These are phyloP conservation scores for Spinellus fusiger DNA, from an alignment of 192 early-diverging fungal species.

Conservation along the genomic window DNA sequence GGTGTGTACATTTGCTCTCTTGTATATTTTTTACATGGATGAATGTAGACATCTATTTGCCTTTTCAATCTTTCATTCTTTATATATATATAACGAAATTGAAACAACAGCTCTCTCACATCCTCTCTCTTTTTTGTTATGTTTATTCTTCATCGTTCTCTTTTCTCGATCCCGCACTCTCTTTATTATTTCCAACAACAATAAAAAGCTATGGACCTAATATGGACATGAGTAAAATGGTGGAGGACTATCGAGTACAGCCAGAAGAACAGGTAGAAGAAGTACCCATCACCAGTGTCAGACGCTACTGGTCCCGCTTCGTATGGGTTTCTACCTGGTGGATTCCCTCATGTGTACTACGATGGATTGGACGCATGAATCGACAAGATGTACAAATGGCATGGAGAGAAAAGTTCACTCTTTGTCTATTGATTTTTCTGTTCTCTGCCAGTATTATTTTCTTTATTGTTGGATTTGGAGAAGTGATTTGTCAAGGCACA, in stretches of 20 bases:
- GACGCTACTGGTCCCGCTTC: constrained; percentile 62
- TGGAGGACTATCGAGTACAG: constrained; percentile 34
- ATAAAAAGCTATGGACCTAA: constrained; percentile 31
- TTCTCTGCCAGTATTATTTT: constrained; percentile 76
- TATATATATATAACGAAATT: too few species aligned
- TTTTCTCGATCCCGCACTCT: too few species aligned
- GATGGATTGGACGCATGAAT: constrained; percentile 65
- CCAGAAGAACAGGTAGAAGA: constrained; percentile 43
- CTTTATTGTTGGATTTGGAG: constrained; percentile 80
- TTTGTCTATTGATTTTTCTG: constrained; percentile 79
- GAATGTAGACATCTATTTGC: too few species aligned
- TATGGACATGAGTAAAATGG: constrained; percentile 31
- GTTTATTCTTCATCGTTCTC: too few species aligned
- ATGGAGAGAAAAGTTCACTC: constrained; percentile 87
- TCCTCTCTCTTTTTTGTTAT: too few species aligned
- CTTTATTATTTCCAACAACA: too few species aligned
- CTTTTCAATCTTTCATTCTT: too few species aligned
- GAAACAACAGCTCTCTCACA: too few species aligned
- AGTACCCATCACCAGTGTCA: constrained; percentile 36
- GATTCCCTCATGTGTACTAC: constrained; percentile 57
- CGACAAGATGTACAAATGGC: constrained; percentile 91
- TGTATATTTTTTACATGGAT: too few species aligned
- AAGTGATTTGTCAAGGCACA: constrained; percentile 74
- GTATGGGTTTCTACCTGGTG: constrained; percentile 87
- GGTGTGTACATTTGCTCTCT: neutral